Conservation (phyloP, 129 eudicot species). For the Erigeron canadensis region DNA sequence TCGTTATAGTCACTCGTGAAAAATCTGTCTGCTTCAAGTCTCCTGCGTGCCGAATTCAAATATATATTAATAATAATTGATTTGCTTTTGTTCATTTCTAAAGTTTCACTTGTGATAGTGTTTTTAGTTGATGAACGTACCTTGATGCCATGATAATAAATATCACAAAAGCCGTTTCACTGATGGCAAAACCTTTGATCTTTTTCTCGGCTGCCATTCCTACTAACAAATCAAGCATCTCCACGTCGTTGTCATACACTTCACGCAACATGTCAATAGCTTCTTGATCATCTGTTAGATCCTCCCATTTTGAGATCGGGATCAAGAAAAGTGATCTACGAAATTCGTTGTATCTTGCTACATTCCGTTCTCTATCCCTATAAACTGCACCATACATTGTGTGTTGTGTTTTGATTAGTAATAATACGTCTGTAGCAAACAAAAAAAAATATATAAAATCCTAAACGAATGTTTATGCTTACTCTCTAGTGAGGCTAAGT, state of each 20-base stretch:
- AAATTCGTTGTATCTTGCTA: conserved; percentile 69
- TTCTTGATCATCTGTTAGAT: conserved; percentile 51
- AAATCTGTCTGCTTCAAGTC: conserved; percentile 61
- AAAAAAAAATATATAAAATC: no score
- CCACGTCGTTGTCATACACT: conserved; percentile 56
- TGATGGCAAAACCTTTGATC: conserved; percentile 65
- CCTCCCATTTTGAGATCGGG: conserved; percentile 69
- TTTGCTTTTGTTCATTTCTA: background rate
- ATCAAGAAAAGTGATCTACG: conserved; percentile 48
- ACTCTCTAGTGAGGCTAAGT: conserved; percentile 67
- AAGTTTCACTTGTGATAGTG: no score
- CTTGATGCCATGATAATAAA: conserved; percentile 68
- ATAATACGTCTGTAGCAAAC: background rate
- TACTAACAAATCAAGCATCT: conserved; percentile 52
- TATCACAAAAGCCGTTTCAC: conserved; percentile 62
- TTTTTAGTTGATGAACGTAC: no score
- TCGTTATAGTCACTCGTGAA: conserved; percentile 59
- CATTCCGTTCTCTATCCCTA: conserved; percentile 62
- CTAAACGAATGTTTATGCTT: no score
- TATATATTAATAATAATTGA: background rate
- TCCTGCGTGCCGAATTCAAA: conserved; percentile 29
- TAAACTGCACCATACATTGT: conserved; percentile 55
- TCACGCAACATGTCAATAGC: conserved; percentile 42
- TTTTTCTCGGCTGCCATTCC: conserved; percentile 64
- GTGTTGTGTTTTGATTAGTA: conserved; percentile 2